Evolutionary conservation across 345 rosid genomes (phyloP).

Genomic region (Raphanus sativus): DNA sequence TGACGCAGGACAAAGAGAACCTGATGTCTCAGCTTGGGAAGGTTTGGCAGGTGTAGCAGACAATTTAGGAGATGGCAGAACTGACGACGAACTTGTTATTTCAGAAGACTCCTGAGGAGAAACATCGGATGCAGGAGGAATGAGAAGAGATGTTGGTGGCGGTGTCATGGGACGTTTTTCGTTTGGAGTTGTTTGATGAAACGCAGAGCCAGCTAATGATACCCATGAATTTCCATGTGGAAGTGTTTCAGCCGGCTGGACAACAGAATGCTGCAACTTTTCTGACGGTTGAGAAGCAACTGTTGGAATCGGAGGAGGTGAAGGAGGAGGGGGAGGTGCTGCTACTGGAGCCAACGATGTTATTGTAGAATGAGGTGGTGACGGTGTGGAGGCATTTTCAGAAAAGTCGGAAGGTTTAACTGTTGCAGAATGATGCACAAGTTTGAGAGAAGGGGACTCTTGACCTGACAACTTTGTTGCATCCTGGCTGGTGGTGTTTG

Average conservation of each 20-base stretch:
- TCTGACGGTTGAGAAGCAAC: slow-evolving; percentile 28
- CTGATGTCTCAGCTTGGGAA: slow-evolving; percentile 7
- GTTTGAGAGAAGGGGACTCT: slow-evolving; percentile 36
- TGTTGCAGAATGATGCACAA: slow-evolving; percentile 45
- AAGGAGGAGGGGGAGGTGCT: slow-evolving; percentile 43
- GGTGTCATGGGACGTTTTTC: slow-evolving; percentile 28
- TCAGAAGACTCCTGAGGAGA: slow-evolving; percentile 17
- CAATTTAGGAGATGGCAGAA: slow-evolving; percentile 32
- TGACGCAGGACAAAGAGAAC: slow-evolving; percentile 12
- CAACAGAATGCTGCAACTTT: slow-evolving; percentile 16
- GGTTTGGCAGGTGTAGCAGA: slow-evolving; percentile 26
- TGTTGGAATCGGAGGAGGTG: slow-evolving; percentile 50
- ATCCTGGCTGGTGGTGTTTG: slow-evolving; percentile 2
- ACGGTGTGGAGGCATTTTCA: slow-evolving; percentile 34
- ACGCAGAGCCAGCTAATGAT: slow-evolving; percentile 25
- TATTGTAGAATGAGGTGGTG: slow-evolving; percentile 39
- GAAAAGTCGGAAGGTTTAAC: slow-evolving; percentile 38
- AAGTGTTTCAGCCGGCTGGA: slow-evolving; percentile 28
- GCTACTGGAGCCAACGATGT: slow-evolving; percentile 30
- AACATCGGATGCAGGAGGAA: slow-evolving; percentile 19
- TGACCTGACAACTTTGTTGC: slow-evolving; percentile 25
- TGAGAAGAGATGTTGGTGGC: slow-evolving; percentile 31
- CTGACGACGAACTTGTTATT: slow-evolving; percentile 3
- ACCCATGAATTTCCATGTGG: slow-evolving; percentile 37
- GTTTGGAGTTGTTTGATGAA: slow-evolving; percentile 14